A percentile compares a stretch with the other conserved stretches of the same genome.
phyloP scores from a whole-genome alignment of 164 flowering plant species.

The Magnolia changhungtana region DNA sequence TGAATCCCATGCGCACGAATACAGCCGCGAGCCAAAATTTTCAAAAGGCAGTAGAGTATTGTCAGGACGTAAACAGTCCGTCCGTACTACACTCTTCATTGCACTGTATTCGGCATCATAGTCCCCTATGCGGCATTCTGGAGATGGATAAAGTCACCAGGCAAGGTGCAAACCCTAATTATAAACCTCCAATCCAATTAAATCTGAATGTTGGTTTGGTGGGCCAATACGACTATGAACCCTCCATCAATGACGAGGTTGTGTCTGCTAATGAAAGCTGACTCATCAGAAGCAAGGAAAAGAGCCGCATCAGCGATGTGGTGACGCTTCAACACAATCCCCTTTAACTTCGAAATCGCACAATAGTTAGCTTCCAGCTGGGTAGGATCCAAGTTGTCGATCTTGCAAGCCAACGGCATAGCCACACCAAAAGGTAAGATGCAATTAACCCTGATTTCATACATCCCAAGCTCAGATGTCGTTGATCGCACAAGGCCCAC shows the following conservation, averaged over 20 bases:
- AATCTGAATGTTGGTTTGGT: too few relatives aligned
- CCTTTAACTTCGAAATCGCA: neutral
- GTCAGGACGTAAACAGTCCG: too few relatives aligned
- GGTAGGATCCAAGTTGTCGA: neutral
- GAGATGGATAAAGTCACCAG: too few relatives aligned
- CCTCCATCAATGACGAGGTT: neutral
- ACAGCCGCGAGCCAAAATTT: too few relatives aligned
- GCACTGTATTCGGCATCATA: too few relatives aligned
- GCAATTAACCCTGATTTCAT: conserved; percentile 44
- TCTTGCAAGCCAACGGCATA: conserved; percentile 48
- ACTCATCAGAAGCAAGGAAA: conserved; percentile 4
- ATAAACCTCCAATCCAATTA: too few relatives aligned
- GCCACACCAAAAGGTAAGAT: conserved; percentile 59
- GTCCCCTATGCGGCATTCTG: too few relatives aligned
- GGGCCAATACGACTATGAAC: neutral
- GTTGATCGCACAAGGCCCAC: conserved; percentile 23
- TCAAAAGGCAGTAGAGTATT: too few relatives aligned
- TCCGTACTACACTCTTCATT: too few relatives aligned
- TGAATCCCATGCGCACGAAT: too few relatives aligned
- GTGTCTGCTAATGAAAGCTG: neutral
- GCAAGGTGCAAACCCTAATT: too few relatives aligned
- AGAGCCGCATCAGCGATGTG: too few relatives aligned
- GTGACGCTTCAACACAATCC: neutral
- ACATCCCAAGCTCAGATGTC: conserved; percentile 22
- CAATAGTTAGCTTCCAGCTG: neutral